Base-by-base conservation (phyloP, 257 asterid genomes). In the Solanum bulbocastanum region DNA sequence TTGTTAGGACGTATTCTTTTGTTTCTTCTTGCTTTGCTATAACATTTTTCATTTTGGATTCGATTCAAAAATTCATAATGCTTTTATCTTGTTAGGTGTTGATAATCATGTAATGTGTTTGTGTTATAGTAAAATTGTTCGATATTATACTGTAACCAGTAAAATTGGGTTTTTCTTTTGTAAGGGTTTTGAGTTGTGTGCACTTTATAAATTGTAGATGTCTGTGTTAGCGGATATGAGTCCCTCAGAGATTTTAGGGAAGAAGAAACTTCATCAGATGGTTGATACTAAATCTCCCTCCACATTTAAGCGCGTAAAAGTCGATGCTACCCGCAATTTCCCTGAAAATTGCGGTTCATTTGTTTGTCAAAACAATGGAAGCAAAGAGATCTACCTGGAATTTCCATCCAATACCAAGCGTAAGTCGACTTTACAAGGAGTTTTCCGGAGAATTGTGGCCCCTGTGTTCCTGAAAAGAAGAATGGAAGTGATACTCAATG, bases 391-490 rank as follows among this genome's bases (percentile, higher is more conserved):
- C 66, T 44, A 27, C 85, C 65, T 5, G 40, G 66, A 79, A 16
- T 32, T n/a, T 42, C 85, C 85, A 20, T 79, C 68, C 60, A 37
- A 39, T 86, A 52, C 75, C 82, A 88, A 87, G 90, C 78, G 30
- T 49, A 84, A 23, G 5, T 23, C 32, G 62, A 56, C 25, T 35
- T 76, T 32, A 66, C 39, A 39, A 60, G 62, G 40, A 25, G 68
- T 20, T 88, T 66, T 75, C 85, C 83, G 2, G 56, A 8, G 20
- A 46, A 46, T 46, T 46, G 58, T 46, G 58, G 58, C 58, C 58
- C 58, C 58, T 46, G 58, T 46, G 25, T 27, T 79, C 85, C 25
- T 79, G 39, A 79, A 79, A 27, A 5, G 40, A 46, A 46, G 27
- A 79, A 79, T 44, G 85, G 66, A 79, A 46, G 25, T 7, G 66